Base-by-base conservation (phyloP, 2,329 filamentous ascomycete species). In the Coniochaeta sp. region DNA sequence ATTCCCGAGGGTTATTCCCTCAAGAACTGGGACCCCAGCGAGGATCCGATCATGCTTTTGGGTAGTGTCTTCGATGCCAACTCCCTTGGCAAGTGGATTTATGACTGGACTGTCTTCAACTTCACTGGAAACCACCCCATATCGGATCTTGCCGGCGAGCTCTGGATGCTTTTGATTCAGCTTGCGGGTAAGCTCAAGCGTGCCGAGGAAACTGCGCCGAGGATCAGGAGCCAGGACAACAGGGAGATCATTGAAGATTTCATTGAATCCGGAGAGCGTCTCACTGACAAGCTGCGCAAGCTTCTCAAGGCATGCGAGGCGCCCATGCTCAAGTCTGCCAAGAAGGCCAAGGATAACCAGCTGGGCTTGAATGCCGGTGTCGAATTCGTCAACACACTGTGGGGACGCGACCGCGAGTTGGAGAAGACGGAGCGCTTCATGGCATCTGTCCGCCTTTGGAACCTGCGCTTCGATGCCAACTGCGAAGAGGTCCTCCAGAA, bases 21-120 rank as follows among this genome's bases (percentile, higher is more conserved):
- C 72, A 98, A 98, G 82, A 96, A 98, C 79, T 98, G 95, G 95
- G 95, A 99, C 72, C 93, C 93, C 0, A 87, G 86, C 31, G 93
- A 98, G 79, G 87, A 92, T 67, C 95, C 95, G 58, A 97, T 99
- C 72, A 88, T 97, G 71, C 84, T 99, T 28, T 83, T 98, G 24
- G 95, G 95, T 58, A 96, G 91, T 71, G 95, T 98, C 60, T 98
- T 98, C 71, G 95, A 98, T 72, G 91, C 93, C 70, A 97, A 98
- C 82, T 96, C 91, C 28, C 83, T 99, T 33, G 95, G 95, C 70
- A 97, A 97, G 77, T 99, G 95, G 95, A 96, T 99, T 71, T 99
- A 96, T 76, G 95, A 98, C 81, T 99, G 95, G 95, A 97, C 95
- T 19, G 91, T 97, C 64, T 96, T 91, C 78, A 88, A 89, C 72